phyloP scores from a whole-genome alignment of 2,329 filamentous ascomycete genomes.

The Seiridium unicorne region DNA sequence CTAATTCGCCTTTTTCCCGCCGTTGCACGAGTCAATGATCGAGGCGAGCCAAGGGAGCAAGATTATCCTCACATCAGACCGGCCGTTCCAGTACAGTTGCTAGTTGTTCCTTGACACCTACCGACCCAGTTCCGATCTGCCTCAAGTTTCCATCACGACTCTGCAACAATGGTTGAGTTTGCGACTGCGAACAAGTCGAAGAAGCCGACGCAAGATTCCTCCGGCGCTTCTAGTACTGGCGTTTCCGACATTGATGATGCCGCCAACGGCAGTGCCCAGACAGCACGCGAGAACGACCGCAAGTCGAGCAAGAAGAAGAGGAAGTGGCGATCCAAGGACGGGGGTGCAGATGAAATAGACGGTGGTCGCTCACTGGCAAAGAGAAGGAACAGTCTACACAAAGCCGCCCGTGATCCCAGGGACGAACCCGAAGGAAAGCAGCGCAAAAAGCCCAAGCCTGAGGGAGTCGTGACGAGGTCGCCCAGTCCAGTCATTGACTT shows the following conservation, averaged over 20 bases:
- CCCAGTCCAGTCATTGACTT: slow-evolving; percentile 60
- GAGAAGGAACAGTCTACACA: slow-evolving; percentile 55
- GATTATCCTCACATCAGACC: background rate
- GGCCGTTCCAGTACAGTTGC: background rate
- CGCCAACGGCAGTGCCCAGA: slow-evolving; percentile 19
- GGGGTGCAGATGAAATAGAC: slow-evolving; percentile 28
- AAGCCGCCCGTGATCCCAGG: slow-evolving; percentile 59
- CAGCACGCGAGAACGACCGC: slow-evolving; percentile 21
- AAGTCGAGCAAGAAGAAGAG: slow-evolving; percentile 30
- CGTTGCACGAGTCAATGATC: background rate
- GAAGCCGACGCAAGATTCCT: slow-evolving; percentile 14
- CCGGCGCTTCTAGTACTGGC: slow-evolving; percentile 16
- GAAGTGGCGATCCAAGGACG: slow-evolving; percentile 23
- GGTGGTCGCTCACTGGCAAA: slow-evolving; percentile 29
- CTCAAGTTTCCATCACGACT: too few relatives aligned
- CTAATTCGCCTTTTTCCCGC: background rate
- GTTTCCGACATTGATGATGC: slow-evolving; percentile 30
- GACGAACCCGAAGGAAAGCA: slow-evolving; percentile 45
- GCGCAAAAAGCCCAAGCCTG: slow-evolving; percentile 30
- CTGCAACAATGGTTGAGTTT: slow-evolving; percentile 26
- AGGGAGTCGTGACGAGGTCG: slow-evolving; percentile 36
- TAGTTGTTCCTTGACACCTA: too few relatives aligned
- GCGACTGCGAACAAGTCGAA: slow-evolving; percentile 12
- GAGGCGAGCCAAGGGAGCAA: background rate
- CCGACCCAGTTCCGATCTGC: too few relatives aligned